phyloP scores from a whole-genome alignment of 1,139 yeast genomes.

The Starmera stellimalicola region DNA sequence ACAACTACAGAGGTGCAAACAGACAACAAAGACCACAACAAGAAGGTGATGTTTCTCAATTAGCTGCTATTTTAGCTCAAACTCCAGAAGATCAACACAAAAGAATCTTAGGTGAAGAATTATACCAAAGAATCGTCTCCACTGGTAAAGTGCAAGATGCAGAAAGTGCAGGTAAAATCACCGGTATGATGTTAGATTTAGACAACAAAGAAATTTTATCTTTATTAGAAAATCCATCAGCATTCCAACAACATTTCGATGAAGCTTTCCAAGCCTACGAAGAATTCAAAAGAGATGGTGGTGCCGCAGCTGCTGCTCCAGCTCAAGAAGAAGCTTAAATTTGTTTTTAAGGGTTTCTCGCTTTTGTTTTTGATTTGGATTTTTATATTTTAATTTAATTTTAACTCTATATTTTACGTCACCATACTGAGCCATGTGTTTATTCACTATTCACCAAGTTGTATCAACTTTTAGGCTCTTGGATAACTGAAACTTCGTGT shows the following conservation, averaged over 20 bases:
- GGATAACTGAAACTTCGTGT: too few relatives aligned
- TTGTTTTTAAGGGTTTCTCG: not conserved
- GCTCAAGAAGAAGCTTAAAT: conserved; percentile 2
- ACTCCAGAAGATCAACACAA: conserved; percentile 85
- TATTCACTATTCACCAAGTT: too few relatives aligned
- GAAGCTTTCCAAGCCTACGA: conserved; percentile 93
- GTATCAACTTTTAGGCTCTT: too few relatives aligned
- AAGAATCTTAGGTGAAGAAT: conserved; percentile 95
- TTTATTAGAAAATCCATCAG: conserved; percentile 81
- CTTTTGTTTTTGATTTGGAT: not conserved
- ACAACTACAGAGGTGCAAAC: conserved; percentile 19
- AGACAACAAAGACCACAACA: conserved; percentile 26
- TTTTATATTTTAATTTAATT: not conserved
- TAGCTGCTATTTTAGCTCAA: conserved; percentile 45
- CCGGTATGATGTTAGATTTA: conserved; percentile 98
- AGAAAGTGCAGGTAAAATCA: conserved; percentile 97
- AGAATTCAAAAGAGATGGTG: conserved; percentile 52
- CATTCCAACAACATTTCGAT: conserved; percentile 84
- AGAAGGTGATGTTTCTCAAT: conserved; percentile 18
- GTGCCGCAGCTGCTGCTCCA: conserved; percentile 13
- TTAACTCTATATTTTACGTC: not conserved
- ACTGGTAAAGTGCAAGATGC: conserved; percentile 82
- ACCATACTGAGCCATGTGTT: too few relatives aligned
- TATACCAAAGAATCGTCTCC: conserved; percentile 88
- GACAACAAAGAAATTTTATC: conserved; percentile 87